Evolutionary conservation across 768 basidiomycete species (phyloP).

Genomic region (Collybia mongolica): DNA sequence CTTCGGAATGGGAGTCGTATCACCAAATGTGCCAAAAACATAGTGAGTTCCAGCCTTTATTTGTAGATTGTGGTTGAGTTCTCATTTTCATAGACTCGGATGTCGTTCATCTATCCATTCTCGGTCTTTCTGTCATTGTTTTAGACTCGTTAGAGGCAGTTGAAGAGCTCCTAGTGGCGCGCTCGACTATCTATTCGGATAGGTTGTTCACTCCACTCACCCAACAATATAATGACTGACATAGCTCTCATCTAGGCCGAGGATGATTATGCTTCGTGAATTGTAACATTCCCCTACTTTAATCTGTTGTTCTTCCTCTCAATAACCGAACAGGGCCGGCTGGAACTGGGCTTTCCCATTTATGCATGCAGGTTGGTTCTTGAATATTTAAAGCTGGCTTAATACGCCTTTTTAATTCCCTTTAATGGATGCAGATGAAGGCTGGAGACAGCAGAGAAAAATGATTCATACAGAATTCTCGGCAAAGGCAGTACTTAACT

Average conservation of each 20-base stretch:
- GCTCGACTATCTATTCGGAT: constrained; percentile 18
- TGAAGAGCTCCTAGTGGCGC: constrained; percentile 21
- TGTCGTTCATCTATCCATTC: constrained; percentile 20
- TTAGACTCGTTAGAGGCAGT: constrained; percentile 19
- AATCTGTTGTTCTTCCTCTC: too few species aligned
- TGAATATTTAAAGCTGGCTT: too few species aligned
- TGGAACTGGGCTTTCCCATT: too few species aligned
- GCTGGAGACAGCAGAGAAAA: constrained; percentile 29
- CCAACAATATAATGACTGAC: too few species aligned
- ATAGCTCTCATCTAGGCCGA: too few species aligned
- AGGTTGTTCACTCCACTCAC: constrained; percentile 9
- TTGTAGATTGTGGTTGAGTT: background rate
- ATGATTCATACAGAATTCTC: constrained; percentile 30
- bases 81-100: constrained; percentile 15
- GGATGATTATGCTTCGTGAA: too few species aligned
- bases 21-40: constrained; percentile 12
- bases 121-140: constrained; percentile 18
- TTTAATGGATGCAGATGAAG: background rate
- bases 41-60: constrained; percentile 2
- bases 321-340: too few species aligned
- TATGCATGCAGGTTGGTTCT: too few species aligned
- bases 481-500: constrained; percentile 19
- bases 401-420: background rate
- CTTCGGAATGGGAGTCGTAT: constrained; percentile 11
- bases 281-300: too few species aligned